Evolutionary conservation across 2,329 filamentous ascomycete species (phyloP), one percentile per base, ranked within the genome.

Genomic region (Epichloe elymi): DNA sequence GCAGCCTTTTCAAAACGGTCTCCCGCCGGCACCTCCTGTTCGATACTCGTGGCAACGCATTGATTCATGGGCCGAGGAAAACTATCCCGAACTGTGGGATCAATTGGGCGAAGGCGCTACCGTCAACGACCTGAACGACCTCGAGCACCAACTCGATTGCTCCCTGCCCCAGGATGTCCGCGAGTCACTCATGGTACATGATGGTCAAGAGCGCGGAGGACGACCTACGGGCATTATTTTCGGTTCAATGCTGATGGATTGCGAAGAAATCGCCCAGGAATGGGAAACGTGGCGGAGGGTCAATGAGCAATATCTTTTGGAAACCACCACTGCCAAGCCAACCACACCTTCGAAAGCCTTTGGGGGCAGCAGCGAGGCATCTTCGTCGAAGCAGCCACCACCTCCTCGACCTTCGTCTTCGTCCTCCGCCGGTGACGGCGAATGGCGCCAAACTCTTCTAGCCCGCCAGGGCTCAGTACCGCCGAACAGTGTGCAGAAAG

Each of bases 221-320:
- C 77, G 78, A 52, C 93, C 93, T 1, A 96, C 91, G 0, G 93
- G 93, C 56, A 85, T 97, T 58, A 80, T 98, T 54, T 97, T 98
- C 61, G 80, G 90, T 54, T 85, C 82, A 65, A 98, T 98, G 93
- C 72, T 98, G 56, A 79, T 98, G 52, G 93, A 98, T 67, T 97
- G 93, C 63, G 93, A 98, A 67, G 93, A 98, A 65, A 95, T 98
- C 59, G 85, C 95, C 20, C 89, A 96, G 66, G 93, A 98, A 66
- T 97, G 91, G 88, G 85, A 87, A 61, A 94, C 95, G 64, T 98
- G 93, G 93, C 83, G 88, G 60, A 83, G 80, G 56, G 93, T 98
- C 55, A 95, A 95, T 63, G 82, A 91, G 53, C 88, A 96, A 63
- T 95, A 86, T 65, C 76, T 97, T 53, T 75, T 79, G 41, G 75